A percentile compares a stretch with the other conserved stretches of the same genome.
Conservation (phyloP, 148 eudicot genomes). For the Rhododendron vialii region DNA sequence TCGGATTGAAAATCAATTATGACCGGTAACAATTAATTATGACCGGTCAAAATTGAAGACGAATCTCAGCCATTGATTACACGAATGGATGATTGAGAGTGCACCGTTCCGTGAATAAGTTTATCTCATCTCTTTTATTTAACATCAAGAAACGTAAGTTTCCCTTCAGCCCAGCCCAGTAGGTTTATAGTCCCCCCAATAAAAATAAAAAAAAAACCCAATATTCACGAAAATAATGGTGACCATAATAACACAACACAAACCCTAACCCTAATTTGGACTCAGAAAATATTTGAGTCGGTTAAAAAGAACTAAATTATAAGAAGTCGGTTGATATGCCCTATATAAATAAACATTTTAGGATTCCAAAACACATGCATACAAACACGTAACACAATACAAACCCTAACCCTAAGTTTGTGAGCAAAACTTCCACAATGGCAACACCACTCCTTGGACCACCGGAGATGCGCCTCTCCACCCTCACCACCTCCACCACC, state of each 20-base stretch:
- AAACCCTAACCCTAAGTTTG: neutral
- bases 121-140: no score
- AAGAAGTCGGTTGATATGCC: neutral
- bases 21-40: no score
- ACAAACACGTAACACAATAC: no score
- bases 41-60: no score
- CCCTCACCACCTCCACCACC: neutral
- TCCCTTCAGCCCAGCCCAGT: neutral
- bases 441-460: neutral
- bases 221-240: neutral
- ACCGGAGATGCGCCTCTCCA: neutral
- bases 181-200: neutral
- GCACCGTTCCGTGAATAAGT: no score
- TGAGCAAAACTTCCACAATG: neutral
- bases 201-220: neutral
- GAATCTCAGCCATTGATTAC: no score
- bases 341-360: neutral
- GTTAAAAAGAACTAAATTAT: no score
- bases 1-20: no score
- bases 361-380: no score
- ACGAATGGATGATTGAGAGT: no score
- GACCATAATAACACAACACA: no score
- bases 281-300: neutral
- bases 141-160: neutral
- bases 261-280: neutral